A percentile compares a stretch with the other conserved stretches of the same genome.
Evolutionary conservation across 768 basidiomycete genomes (phyloP).

Genomic region (Lentinula sp.): DNA sequence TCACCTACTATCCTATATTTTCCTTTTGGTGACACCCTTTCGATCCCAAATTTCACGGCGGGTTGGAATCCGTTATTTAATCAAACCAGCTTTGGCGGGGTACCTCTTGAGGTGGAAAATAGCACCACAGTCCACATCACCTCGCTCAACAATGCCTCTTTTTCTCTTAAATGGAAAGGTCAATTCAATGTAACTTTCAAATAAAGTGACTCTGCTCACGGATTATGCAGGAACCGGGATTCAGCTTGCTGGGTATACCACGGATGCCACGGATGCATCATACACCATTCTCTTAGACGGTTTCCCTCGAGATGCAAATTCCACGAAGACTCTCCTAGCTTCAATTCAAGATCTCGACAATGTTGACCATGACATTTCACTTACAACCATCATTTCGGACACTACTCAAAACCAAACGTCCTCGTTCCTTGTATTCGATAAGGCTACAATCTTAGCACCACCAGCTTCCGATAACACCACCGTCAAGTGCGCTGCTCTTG

Average conservation of each 20-base stretch:
- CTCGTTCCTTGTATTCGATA: slow-evolving; percentile 49
- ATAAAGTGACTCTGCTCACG: not conserved
- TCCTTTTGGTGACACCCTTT: slow-evolving; percentile 53
- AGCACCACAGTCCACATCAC: slow-evolving; percentile 56
- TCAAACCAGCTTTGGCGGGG: slow-evolving; percentile 36
- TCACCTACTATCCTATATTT: slow-evolving; percentile 59
- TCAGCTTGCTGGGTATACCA: slow-evolving; percentile 48
- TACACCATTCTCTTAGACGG: slow-evolving; percentile 55
- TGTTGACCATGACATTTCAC: slow-evolving; percentile 45
- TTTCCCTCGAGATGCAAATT: slow-evolving; percentile 12
- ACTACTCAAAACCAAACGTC: slow-evolving; percentile 19
- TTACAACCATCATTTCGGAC: slow-evolving; percentile 40
- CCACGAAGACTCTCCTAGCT: slow-evolving; percentile 38
- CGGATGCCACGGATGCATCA: slow-evolving; percentile 28
- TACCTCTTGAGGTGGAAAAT: slow-evolving; percentile 32
- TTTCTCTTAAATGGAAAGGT: slow-evolving; percentile 62
- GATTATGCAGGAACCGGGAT: slow-evolving; percentile 54
- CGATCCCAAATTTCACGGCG: slow-evolving; percentile 37
- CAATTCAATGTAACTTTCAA: slow-evolving; percentile 14
- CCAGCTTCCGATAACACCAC: slow-evolving; percentile 10
- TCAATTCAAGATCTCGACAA: slow-evolving; percentile 41
- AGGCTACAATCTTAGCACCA: slow-evolving; percentile 42
- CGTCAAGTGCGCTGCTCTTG: slow-evolving; percentile 22
- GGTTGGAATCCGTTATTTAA: slow-evolving; percentile 71
- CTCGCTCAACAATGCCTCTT: slow-evolving; percentile 47